A percentile compares a stretch with the other conserved stretches of the same genome.
phyloP scores from a whole-genome alignment of 2,329 filamentous ascomycete species.

The Diplocarpon mali region DNA sequence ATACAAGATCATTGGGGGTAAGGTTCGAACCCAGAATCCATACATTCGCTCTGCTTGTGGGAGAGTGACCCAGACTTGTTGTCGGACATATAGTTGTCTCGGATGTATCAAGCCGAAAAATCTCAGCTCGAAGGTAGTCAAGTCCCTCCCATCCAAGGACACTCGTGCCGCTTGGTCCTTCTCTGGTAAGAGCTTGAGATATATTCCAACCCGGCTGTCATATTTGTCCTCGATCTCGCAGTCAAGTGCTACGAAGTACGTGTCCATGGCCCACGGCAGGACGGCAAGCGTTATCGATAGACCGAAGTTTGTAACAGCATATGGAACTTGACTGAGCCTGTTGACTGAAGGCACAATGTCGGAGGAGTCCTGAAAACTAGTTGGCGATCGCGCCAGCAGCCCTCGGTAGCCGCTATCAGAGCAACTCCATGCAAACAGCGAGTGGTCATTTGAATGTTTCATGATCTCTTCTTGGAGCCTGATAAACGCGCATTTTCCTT shows the following conservation, averaged over 20 bases:
- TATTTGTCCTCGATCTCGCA: constrained; percentile 3
- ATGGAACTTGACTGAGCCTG: constrained; percentile 7
- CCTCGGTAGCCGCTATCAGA: constrained; percentile 1
- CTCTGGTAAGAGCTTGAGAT: constrained; percentile 5
- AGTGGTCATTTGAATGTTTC: constrained; percentile 27
- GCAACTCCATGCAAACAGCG: constrained; percentile 26
- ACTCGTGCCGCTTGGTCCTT: constrained; percentile 4
- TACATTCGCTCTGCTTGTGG: constrained; percentile 1
- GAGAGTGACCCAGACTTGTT: not conserved
- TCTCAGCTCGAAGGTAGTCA: not conserved
- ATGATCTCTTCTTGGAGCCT: constrained; percentile 27
- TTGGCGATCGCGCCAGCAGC: constrained; percentile 9
- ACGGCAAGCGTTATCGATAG: constrained; percentile 14
- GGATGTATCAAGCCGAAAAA: not conserved
- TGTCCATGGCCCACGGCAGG: constrained; percentile 16
- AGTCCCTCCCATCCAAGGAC: not conserved
- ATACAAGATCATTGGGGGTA: constrained; percentile 1
- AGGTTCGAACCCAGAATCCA: constrained; percentile 7
- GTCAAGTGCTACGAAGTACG: constrained; percentile 17
- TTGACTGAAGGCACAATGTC: not conserved
- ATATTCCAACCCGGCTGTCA: constrained; percentile 6
- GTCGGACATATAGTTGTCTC: constrained; percentile 4
- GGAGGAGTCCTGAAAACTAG: not conserved
- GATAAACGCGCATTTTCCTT: constrained; percentile 14
- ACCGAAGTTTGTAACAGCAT: constrained; percentile 15